These are phyloP conservation scores for Rhododendron ferrugineum DNA, from an alignment of 148 eudicot species.

Conservation along the genomic window DNA sequence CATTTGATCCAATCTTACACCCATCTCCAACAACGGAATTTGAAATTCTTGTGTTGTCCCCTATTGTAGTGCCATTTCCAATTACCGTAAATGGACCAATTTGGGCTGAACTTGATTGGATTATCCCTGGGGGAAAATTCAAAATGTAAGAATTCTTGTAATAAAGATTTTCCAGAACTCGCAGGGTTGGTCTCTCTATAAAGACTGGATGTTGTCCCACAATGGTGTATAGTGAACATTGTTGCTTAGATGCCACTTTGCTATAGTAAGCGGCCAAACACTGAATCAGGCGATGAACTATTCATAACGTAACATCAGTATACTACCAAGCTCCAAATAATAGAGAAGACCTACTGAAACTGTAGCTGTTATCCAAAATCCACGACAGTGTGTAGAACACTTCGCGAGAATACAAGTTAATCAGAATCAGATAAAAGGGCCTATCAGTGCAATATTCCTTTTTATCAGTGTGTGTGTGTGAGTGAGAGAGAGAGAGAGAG, in stretches of 20 bases:
- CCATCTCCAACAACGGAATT: constrained; percentile 83
- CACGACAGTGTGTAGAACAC: not conserved
- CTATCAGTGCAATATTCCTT: not conserved
- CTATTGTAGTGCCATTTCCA: constrained; percentile 69
- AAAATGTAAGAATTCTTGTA: not conserved
- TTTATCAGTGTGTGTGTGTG: not conserved
- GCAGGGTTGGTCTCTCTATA: not conserved
- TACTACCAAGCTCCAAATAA: not conserved
- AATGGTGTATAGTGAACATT: not conserved
- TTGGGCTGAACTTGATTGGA: constrained; percentile 60
- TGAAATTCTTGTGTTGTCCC: constrained; percentile 56
- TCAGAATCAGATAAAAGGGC: not conserved
- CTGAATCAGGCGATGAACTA: not conserved
- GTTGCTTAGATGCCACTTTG: not conserved
- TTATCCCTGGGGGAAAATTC: constrained; percentile 38
- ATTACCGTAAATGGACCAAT: constrained; percentile 77
- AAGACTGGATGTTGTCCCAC: not conserved
- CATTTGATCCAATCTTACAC: constrained; percentile 83
- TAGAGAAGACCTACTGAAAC: not conserved
- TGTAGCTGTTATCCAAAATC: not conserved
- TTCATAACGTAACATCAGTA: not conserved
- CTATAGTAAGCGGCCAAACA: not conserved
- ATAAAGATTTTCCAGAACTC: not conserved
- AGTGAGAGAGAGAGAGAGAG: not conserved
- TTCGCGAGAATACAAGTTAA: not conserved